Conservation (phyloP, 345 rosid species). For the Firmiana major region DNA sequence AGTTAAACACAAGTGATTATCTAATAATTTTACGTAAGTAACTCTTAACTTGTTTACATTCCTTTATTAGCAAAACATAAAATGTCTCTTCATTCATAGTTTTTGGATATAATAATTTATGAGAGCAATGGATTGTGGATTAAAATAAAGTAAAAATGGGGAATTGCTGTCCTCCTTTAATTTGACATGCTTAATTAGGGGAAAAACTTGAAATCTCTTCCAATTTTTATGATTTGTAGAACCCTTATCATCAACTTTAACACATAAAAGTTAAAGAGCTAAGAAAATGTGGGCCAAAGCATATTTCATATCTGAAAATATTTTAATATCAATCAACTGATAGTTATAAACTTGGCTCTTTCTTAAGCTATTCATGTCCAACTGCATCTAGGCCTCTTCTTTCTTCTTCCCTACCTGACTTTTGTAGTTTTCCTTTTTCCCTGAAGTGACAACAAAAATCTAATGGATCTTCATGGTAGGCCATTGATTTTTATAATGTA, state of each 20-base stretch:
- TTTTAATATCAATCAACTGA: not conserved
- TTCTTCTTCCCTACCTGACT: not conserved
- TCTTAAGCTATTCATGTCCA: constrained; percentile 1
- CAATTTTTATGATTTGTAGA: not conserved
- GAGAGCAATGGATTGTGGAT: not conserved
- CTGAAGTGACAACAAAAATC: constrained; percentile 6
- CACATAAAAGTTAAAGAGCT: not conserved
- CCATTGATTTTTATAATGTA: not conserved
- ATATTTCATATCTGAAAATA: not conserved
- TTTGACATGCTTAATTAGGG: not conserved
- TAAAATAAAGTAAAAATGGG: not conserved
- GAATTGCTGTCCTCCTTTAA: not conserved
- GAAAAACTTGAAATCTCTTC: not conserved
- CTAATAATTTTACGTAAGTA: too few relatives aligned
- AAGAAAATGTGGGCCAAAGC: not conserved
- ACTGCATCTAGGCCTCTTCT: not conserved
- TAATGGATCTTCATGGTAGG: not conserved
- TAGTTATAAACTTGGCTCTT: not conserved
- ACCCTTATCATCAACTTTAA: not conserved
- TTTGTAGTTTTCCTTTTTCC: not conserved
- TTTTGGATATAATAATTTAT: too few relatives aligned
- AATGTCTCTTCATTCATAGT: too few relatives aligned
- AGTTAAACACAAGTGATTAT: too few relatives aligned
- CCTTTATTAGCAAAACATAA: too few relatives aligned
- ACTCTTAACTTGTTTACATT: too few relatives aligned